Percentiles rank a stretch among this genome's conserved stretches.
These are phyloP conservation scores for Emmonsiellopsis sp. DNA, from an alignment of 2,329 filamentous ascomycete genomes.

Conservation along the genomic window DNA sequence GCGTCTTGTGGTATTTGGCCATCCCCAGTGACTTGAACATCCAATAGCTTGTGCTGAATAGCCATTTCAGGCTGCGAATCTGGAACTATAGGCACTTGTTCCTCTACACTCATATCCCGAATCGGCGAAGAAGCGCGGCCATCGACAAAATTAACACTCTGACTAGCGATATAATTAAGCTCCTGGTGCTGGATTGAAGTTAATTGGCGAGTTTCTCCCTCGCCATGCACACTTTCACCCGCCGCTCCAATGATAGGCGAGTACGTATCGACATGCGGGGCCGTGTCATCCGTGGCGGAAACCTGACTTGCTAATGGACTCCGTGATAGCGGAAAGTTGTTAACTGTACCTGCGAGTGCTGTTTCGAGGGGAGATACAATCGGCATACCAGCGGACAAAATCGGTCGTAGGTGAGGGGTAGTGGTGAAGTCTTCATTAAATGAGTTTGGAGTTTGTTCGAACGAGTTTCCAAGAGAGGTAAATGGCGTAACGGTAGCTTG, in stretches of 20 bases:
- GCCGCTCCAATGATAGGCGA: neutral
- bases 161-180: neutral
- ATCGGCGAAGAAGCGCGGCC: neutral
- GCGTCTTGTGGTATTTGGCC: neutral
- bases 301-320: neutral
- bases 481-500: slow-evolving; percentile 1
- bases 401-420: slow-evolving; percentile 30
- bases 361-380: slow-evolving; percentile 31
- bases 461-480: neutral
- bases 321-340: neutral
- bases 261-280: neutral
- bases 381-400: slow-evolving; percentile 31
- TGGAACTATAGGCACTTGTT: neutral
- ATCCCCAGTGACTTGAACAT: neutral
- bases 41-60: neutral
- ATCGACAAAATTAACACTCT: neutral
- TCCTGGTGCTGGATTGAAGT: neutral
- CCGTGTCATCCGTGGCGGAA: neutral
- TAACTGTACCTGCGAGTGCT: neutral
- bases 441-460: neutral
- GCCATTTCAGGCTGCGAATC: neutral
- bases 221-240: neutral
- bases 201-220: neutral
- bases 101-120: neutral
- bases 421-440: slow-evolving; percentile 14